Evolutionary conservation across 495 filamentous ascomycete species (phyloP), one percentile per base, ranked within the genome.

Genomic region (Pseudoneurospora amorphoporcata): DNA sequence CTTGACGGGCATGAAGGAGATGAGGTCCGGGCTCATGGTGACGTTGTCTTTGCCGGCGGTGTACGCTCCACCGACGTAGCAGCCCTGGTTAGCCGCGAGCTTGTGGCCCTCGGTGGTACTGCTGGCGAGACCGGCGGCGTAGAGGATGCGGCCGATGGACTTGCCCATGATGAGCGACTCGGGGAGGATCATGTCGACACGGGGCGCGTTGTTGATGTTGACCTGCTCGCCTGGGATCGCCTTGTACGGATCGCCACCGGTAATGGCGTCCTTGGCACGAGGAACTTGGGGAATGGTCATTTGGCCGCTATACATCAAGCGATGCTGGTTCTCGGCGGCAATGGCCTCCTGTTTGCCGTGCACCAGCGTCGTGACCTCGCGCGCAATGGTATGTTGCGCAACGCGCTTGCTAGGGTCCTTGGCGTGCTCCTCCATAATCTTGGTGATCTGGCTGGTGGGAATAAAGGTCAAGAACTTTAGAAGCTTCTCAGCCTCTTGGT

Each of bases 401-500:
- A 87, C 80, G 3, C 95, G 88, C 77, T 89, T 88, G 0, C 88
- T 87, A 0, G 92, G 91, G 47, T 92, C 86, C 16, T 83, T 16
- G 19, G 79, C 82, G 72, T 98, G 94, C 72, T 90, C 77, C 32
- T 83, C 80, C 86, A 97, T 91, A 32, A 91, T 78, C 7, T 79
- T 72, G 1, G 86, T 79, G 47, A 98, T 94, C 32, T 88, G 78
- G 3, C 84, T 77, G 3, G 91, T 71, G 1, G 94, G 91, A 38
- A 97, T 78, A 78, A 99, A 97, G 0, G 96, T 98, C 78, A 99
- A 95, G 40, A 97, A 88, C 77, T 92, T 94, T 32, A 99, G 86
- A 70, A 96, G 92, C 5, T 85, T 86, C 80, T 91, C 90, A 0
- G 97, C 88, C 39, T 92, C 90, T 14, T 86, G 88, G 79, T 99